Evolutionary conservation across 164 flowering plant genomes (phyloP), one percentile per base, ranked within the genome.

Genomic region (Saururus chinensis): DNA sequence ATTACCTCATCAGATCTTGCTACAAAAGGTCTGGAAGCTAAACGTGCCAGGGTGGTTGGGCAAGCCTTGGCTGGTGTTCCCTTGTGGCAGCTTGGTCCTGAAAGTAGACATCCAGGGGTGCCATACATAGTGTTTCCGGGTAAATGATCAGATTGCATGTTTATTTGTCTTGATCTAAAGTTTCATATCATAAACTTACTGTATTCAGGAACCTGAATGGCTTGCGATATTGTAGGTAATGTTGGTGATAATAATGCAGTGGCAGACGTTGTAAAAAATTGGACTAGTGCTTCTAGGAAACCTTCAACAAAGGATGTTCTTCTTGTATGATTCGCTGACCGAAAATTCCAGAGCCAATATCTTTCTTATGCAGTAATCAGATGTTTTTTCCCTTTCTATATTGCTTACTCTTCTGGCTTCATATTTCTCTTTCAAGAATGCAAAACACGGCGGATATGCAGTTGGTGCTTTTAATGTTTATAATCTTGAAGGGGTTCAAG

Each of bases 41-140:
- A 77, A 63, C 78, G 82, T 71, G 98, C 97, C 49, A 80, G 70
- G 67, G 75, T 95, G 65, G 85, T 87, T 65, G 99, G 99, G 56
- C 99, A 95, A 77, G 99, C 97, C 42, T 70, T 95, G 57, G 82
- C 96, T 67, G 98, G 99, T 75, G 90, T 95, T 75, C 99, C 99
- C 41, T 72, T 95, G 69, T 95, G 99, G 99, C 84, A 87, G 75
- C 82, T 95, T 56, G 96, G 97, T 64, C 82, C 86, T 51, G 99
- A 89, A 76, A 91, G 98, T 74, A 82, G 85, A 76, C 96, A 89
- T 75, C 99, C 98, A 11, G 90, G 87, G 63, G 88, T 89, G 63
- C 99, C 97, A 1, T 95, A 95, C 70, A 86, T 95, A 62, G 99
- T 95, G 64, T 95, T 95, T 64, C 99, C 99, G 56, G 99, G 99